phyloP scores from a whole-genome alignment of 441 rosid genomes.

The Eruca vesicaria region DNA sequence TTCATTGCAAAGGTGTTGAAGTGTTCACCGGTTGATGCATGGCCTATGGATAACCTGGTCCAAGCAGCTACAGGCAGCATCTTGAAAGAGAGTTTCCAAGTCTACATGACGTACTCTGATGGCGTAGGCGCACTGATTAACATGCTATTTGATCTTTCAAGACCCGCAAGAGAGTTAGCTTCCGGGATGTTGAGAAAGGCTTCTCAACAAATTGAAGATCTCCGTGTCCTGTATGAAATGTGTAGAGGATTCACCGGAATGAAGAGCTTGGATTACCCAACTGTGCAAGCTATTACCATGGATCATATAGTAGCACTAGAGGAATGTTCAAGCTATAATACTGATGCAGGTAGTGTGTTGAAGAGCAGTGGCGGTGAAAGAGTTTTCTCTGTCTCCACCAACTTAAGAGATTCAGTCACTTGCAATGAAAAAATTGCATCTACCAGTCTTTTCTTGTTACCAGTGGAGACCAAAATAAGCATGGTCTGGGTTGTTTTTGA shows the following conservation, averaged over 20 bases:
- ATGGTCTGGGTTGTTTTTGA: conserved; percentile 78
- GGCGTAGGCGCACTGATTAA: conserved; percentile 51
- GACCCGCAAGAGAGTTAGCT: conserved; percentile 58
- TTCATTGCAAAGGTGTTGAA: conserved; percentile 60
- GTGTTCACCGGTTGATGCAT: conserved; percentile 39
- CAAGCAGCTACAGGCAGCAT: conserved; percentile 61
- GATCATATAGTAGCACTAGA: conserved; percentile 62
- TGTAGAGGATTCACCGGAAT: conserved; percentile 46
- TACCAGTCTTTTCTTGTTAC: conserved; percentile 43
- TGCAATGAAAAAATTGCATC: neutral
- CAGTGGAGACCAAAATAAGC: conserved; percentile 69
- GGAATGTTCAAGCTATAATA: conserved; percentile 37
- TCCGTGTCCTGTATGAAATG: conserved; percentile 48
- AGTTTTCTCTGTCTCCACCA: conserved; percentile 28
- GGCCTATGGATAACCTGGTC: conserved; percentile 39
- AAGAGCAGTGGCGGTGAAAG: conserved; percentile 12
- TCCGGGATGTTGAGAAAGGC: conserved; percentile 64
- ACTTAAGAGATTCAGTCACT: conserved; percentile 11
- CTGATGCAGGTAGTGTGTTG: conserved; percentile 4
- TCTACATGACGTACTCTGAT: conserved; percentile 52
- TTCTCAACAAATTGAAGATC: conserved; percentile 51
- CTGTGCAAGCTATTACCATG: conserved; percentile 50
- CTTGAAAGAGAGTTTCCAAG: conserved; percentile 86
- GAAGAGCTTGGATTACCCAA: conserved; percentile 66
- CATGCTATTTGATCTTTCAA: conserved; percentile 62